phyloP scores from a whole-genome alignment of 495 filamentous ascomycete species.

The Niebla homalea region DNA sequence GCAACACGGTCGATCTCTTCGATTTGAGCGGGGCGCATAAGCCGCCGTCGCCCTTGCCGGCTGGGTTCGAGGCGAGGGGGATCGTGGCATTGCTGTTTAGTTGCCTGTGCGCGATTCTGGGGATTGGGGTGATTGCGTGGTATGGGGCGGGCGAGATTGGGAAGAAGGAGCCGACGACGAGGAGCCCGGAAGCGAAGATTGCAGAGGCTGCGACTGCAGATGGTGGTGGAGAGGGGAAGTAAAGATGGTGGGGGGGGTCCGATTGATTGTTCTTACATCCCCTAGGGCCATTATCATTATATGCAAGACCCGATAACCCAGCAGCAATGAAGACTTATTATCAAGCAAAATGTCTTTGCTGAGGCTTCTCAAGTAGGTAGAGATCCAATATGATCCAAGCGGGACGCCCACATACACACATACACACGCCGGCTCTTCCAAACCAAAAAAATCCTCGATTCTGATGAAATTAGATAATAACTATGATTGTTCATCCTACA shows the following conservation, averaged over 20 bases:
- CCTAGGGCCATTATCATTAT: no score
- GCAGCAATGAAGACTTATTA: no score
- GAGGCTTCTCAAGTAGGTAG: no score
- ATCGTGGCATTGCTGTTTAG: constrained; percentile 66
- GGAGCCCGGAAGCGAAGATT: neutral
- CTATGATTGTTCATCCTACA: no score
- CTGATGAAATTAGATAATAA: no score
- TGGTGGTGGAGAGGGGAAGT: neutral
- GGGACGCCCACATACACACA: no score
- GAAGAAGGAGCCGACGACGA: neutral
- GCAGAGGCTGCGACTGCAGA: neutral
- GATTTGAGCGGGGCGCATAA: constrained; percentile 50
- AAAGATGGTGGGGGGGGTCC: neutral
- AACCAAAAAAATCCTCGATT: no score
- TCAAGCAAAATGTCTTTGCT: no score
- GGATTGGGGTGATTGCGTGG: constrained; percentile 53
- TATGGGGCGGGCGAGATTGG: constrained; percentile 33
- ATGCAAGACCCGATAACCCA: no score
- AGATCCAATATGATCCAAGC: no score
- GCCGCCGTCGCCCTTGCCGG: constrained; percentile 43
- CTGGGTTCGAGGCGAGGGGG: constrained; percentile 58
- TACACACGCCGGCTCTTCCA: no score
- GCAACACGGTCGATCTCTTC: constrained; percentile 47
- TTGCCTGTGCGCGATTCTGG: constrained; percentile 55
- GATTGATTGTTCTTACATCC: no score